Evolutionary conservation across 371 early-diverging fungal genomes (phyloP).

Genomic region (Basidiobolus meristosporus): DNA sequence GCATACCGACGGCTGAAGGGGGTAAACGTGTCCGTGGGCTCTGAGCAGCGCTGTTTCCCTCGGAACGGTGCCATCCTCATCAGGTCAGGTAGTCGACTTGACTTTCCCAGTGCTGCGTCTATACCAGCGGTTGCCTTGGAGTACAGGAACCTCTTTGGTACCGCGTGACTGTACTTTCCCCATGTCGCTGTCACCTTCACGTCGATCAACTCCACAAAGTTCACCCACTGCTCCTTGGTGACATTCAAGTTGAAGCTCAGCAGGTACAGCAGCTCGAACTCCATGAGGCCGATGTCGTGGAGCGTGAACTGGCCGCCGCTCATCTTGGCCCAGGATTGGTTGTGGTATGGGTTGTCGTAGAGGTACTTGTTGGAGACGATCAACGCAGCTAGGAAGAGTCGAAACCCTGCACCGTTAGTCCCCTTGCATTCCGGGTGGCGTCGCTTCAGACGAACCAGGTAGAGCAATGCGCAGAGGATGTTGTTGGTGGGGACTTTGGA

Average conservation of each 20-base stretch:
- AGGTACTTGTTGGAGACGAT: conserved; percentile 33
- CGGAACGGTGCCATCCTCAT: too few relatives aligned
- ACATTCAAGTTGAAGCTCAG: conserved; percentile 25
- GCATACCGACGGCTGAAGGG: too few relatives aligned
- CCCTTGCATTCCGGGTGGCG: conserved; percentile 27
- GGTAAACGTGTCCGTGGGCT: too few relatives aligned
- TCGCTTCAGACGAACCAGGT: conserved; percentile 24
- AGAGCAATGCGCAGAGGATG: conserved; percentile 16
- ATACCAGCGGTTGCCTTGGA: too few relatives aligned
- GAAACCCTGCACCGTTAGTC: conserved; percentile 26
- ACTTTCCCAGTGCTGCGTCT: too few relatives aligned
- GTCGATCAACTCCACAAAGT: conserved; percentile 21
- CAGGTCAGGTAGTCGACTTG: too few relatives aligned
- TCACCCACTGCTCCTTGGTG: conserved; percentile 21
- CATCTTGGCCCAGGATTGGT: conserved; percentile 36
- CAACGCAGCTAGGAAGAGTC: conserved; percentile 29
- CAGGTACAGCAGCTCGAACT: conserved; percentile 31
- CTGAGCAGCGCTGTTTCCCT: too few relatives aligned
- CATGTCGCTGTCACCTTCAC: conserved; percentile 9
- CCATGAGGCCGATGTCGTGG: conserved; percentile 40
- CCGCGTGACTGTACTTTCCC: too few relatives aligned
- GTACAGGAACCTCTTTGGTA: too few relatives aligned
- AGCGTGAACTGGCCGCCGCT: conserved; percentile 23
- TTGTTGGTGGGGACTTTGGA: too few relatives aligned
- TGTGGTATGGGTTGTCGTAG: conserved; percentile 44